Percentiles rank a stretch among this genome's conserved stretches.
These are phyloP conservation scores for Drechslerella coelobrocha DNA, from an alignment of 2,329 filamentous ascomycete genomes.

Conservation along the genomic window DNA sequence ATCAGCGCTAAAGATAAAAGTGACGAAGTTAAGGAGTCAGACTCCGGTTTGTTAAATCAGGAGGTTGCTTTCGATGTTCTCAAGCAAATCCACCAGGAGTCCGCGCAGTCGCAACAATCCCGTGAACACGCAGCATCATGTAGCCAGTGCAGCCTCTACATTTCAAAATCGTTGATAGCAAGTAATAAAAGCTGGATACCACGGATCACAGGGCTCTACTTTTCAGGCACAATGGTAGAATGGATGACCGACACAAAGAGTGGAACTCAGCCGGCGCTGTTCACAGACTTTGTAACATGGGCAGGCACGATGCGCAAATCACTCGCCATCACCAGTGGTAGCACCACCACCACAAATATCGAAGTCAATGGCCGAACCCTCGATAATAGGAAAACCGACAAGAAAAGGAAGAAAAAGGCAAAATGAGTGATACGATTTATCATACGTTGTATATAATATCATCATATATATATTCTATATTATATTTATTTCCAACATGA, in stretches of 20 bases:
- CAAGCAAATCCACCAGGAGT: constrained; percentile 33
- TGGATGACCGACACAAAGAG: constrained; percentile 39
- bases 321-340: neutral
- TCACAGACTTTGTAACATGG: constrained; percentile 49
- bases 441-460: constrained; percentile 1
- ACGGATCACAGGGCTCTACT: constrained; percentile 32
- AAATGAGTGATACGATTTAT: constrained; percentile 1
- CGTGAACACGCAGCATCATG: constrained; percentile 35
- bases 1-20: constrained; percentile 35
- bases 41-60: constrained; percentile 11
- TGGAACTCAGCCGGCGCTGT: constrained; percentile 33
- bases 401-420: constrained; percentile 40
- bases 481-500: neutral
- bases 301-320: constrained; percentile 39
- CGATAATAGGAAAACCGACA: constrained; percentile 13
- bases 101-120: constrained; percentile 18
- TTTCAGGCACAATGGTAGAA: constrained; percentile 30
- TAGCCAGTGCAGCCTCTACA: constrained; percentile 41
- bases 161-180: constrained; percentile 25
- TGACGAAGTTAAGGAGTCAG: constrained; percentile 13
- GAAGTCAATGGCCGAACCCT: constrained; percentile 21
- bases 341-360: constrained; percentile 21
- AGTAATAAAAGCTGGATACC: constrained; percentile 29
- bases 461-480: constrained; percentile 1
- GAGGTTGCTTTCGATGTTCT: constrained; percentile 30